Percentiles rank a stretch among this genome's conserved stretches.
Conservation (phyloP, 2,329 filamentous ascomycete species). For the Piedraia hortae region DNA sequence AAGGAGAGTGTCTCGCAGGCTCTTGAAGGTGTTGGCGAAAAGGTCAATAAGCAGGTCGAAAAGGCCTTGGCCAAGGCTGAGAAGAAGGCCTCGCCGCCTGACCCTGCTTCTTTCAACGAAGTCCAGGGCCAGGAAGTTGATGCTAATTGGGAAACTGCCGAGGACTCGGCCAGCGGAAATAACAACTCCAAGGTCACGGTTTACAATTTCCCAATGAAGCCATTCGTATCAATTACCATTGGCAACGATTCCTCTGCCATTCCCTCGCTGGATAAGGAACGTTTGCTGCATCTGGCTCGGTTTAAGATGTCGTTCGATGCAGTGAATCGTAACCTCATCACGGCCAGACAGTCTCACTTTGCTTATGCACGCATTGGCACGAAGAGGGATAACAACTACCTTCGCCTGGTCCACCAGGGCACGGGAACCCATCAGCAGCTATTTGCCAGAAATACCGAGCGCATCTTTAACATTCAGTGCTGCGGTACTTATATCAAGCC, state of each 20-base stretch:
- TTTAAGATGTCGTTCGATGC: slow-evolving; percentile 92
- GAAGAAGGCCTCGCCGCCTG: slow-evolving; percentile 17
- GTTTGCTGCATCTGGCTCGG: slow-evolving; percentile 69
- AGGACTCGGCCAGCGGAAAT: slow-evolving; percentile 35
- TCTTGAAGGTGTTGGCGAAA: slow-evolving; percentile 34
- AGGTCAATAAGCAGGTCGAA: slow-evolving; percentile 32
- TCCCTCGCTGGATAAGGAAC: slow-evolving; percentile 41
- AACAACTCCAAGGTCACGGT: slow-evolving; percentile 34
- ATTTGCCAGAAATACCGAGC: slow-evolving; percentile 73
- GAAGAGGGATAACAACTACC: slow-evolving; percentile 49
- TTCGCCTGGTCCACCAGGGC: slow-evolving; percentile 81
- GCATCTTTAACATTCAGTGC: slow-evolving; percentile 79
- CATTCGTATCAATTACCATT: slow-evolving; percentile 74
- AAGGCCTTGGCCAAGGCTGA: slow-evolving; percentile 32
- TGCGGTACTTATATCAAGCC: slow-evolving; percentile 40
- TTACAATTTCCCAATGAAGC: slow-evolving; percentile 88
- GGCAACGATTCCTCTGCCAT: slow-evolving; percentile 22
- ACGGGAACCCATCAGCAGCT: slow-evolving; percentile 78
- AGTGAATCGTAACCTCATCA: slow-evolving; percentile 75
- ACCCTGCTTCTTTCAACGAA: slow-evolving; percentile 20
- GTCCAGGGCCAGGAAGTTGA: slow-evolving; percentile 30
- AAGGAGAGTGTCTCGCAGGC: slow-evolving; percentile 43
- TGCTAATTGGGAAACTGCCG: slow-evolving; percentile 62
- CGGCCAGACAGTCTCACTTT: slow-evolving; percentile 74
- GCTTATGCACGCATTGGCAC: slow-evolving; percentile 53